Evolutionary conservation across 306 rosid genomes (phyloP), one percentile per base, ranked within the genome.

Genomic region (Benincasa hispida): DNA sequence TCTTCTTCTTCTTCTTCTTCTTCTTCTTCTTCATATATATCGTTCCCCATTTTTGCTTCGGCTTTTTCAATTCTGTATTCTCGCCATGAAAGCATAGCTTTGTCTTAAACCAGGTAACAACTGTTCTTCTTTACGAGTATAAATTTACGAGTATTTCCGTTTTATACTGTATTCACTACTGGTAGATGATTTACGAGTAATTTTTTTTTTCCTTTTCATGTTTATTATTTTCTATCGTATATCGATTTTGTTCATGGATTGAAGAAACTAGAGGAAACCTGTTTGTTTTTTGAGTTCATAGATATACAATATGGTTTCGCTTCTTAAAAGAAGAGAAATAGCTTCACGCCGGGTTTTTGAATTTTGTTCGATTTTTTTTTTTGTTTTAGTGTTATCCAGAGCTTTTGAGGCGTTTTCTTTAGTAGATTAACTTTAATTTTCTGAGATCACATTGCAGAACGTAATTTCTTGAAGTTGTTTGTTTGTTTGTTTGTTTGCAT

Each of bases 391-490:
- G 75, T 21, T 45, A 59, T 4, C 17, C 10, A 22, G 24, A 45
- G 57, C 56, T 42, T 24, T 69, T 42, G 12, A 45, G 18, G 5
- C n/a, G 30, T 67, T 67, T 41, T 12, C 18, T 65, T 5, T 0
- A 21, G 14, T 14, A 1, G 56, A 69, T 45, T 22, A 69, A 5
- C 55, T 69, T 69, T 45, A 45, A 69, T 69, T 69, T 22, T 25
- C 10, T 69, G 18, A 34, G 75, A 69, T 69, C 75, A 69, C 75
- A 69, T 69, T 69, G 75, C 28, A 28, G 22, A 45, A 69, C 56
- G 7, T 69, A 42, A 22, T 69, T 45, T 69, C 22, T 66, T 1
- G 68, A 61, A 30, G 68, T 61, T 61, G 68, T 61, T 61, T 61
- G 22, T 61, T 30, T 28, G 22, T 51, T 60, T 28, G 12, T 10